Evolutionary conservation across 1,284 basidiomycete species (phyloP).

Genomic region (Ganoderma boninense): DNA sequence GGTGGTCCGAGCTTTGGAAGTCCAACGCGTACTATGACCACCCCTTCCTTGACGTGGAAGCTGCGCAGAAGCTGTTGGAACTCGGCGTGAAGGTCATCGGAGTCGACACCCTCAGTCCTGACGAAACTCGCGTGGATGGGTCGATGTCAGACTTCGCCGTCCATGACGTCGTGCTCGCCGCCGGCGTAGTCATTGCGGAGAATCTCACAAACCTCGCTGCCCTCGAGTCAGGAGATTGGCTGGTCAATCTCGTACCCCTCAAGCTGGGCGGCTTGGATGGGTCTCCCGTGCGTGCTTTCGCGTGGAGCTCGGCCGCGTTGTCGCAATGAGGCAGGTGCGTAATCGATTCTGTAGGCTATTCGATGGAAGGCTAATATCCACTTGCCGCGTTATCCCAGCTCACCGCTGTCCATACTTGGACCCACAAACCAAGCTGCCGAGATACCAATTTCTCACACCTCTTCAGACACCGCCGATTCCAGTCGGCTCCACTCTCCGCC

Average conservation of each 20-base stretch:
- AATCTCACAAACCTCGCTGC: constrained; percentile 63
- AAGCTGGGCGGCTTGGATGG: constrained; percentile 67
- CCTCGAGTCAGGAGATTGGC: constrained; percentile 49
- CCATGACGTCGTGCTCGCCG: constrained; percentile 65
- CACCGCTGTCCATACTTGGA: constrained; percentile 10
- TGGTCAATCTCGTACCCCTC: constrained; percentile 65
- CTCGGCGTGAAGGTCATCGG: constrained; percentile 64
- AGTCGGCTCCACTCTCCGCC: background rate
- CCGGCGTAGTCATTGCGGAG: constrained; percentile 70
- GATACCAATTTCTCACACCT: background rate
- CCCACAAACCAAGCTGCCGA: constrained; percentile 11
- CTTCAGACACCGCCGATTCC: background rate
- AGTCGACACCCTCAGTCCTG: constrained; percentile 70
- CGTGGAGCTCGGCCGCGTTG: constrained; percentile 43
- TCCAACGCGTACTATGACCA: constrained; percentile 63
- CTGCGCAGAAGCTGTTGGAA: constrained; percentile 56
- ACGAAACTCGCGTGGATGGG: constrained; percentile 57
- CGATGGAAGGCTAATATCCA: background rate
- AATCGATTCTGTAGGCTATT: background rate
- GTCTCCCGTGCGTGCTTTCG: constrained; percentile 71
- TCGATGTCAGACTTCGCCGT: constrained; percentile 51
- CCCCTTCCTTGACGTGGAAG: constrained; percentile 65
- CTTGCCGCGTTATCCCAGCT: constrained; percentile 2
- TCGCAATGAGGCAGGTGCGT: constrained; percentile 8
- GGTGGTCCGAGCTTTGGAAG: constrained; percentile 53